A percentile compares a stretch with the other conserved stretches of the same genome.
Conservation (phyloP, 2,329 filamentous ascomycete genomes). For the Aspergillus transmontanensis region DNA sequence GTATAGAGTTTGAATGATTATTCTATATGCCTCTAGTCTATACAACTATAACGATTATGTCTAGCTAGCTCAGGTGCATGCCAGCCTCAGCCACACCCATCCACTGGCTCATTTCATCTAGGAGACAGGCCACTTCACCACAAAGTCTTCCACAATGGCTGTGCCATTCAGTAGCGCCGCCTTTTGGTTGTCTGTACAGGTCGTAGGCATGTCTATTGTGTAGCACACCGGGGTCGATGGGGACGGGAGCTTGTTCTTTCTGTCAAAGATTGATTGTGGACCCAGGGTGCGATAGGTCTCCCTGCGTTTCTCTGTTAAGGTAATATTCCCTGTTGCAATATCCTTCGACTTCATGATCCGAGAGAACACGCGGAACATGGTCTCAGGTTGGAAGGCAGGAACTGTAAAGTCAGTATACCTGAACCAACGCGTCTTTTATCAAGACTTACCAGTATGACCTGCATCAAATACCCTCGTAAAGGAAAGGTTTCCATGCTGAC, state of each 20-base stretch:
- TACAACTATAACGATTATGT: too few relatives aligned
- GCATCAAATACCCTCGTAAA: constrained; percentile 7
- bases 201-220: constrained; percentile 5
- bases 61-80: too few relatives aligned
- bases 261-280: constrained; percentile 1
- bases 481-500: constrained; percentile 9
- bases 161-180: constrained; percentile 3
- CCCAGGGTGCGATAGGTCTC: neutral
- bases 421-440: neutral
- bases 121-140: neutral
- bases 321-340: neutral
- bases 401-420: neutral
- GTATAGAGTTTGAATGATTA: neutral
- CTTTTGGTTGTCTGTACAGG: constrained; percentile 4
- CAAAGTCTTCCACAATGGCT: constrained; percentile 3
- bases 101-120: neutral
- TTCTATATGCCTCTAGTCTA: too few relatives aligned
- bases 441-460: neutral
- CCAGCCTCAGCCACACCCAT: too few relatives aligned
- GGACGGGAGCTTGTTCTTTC: constrained; percentile 5
- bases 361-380: neutral
- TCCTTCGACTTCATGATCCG: neutral
- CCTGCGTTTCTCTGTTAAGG: neutral
- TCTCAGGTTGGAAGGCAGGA: neutral
- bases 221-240: neutral